A percentile compares a stretch with the other conserved stretches of the same genome.
Evolutionary conservation across 306 rosid species (phyloP).

Genomic region (Cyamopsis tetragonoloba): DNA sequence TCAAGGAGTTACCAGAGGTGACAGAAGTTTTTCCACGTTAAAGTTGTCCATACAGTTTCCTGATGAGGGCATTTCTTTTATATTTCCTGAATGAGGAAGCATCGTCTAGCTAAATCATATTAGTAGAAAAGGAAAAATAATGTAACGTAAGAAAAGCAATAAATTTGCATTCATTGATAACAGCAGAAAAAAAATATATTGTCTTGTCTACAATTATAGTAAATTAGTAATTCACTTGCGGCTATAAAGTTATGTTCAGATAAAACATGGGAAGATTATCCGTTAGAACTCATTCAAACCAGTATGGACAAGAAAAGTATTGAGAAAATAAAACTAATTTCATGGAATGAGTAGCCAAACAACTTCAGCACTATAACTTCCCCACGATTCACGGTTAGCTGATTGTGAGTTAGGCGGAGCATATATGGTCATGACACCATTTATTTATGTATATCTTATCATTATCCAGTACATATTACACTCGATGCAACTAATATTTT

Average conservation of each 20-base stretch:
- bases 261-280: not conserved
- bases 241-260: conserved; percentile 3
- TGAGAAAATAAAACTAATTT: conserved; percentile 15
- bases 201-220: not conserved
- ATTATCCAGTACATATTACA: not conserved
- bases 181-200: conserved; percentile 9
- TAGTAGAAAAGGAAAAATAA: not conserved
- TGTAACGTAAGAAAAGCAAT: conserved; percentile 3
- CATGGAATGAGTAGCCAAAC: conserved; percentile 10
- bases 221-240: conserved; percentile 10
- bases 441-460: conserved; percentile 3
- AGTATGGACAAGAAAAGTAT: not conserved
- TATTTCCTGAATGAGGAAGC: conserved; percentile 36
- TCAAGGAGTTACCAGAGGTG: conserved; percentile 41
- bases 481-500: not conserved
- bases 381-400: not conserved
- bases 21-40: conserved; percentile 35
- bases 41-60: conserved; percentile 33
- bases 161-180: conserved; percentile 23
- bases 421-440: not conserved
- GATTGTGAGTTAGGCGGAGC: not conserved
- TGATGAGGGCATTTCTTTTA: conserved; percentile 34
- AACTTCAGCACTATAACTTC: conserved; percentile 10
- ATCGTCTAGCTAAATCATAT: conserved; percentile 18
- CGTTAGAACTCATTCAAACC: conserved; percentile 1